Evolutionary conservation across 345 rosid species (phyloP).

Genomic region (Sapria himalayana): DNA sequence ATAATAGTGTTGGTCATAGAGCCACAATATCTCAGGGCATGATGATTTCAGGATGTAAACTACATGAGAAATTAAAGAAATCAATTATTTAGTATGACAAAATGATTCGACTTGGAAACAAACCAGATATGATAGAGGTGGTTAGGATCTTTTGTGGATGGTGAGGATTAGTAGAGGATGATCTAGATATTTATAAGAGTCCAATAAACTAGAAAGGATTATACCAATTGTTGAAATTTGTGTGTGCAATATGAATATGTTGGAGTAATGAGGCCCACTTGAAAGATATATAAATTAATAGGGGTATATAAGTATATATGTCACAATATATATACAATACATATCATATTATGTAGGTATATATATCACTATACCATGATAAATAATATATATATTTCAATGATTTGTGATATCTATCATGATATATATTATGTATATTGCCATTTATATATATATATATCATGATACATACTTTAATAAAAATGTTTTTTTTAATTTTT

Average conservation of each 20-base stretch:
- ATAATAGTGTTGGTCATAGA: conserved; percentile 12
- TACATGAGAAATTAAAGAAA: conserved; percentile 48
- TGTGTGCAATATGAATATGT: conserved; percentile 41
- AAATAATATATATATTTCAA: too few relatives aligned
- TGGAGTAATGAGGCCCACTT: conserved; percentile 38
- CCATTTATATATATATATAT: too few relatives aligned
- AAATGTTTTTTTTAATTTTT: too few relatives aligned
- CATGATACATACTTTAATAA: too few relatives aligned
- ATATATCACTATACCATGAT: too few relatives aligned
- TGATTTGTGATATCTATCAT: too few relatives aligned
- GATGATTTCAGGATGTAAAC: conserved; percentile 45
- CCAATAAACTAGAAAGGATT: conserved; percentile 19
- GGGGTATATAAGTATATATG: too few relatives aligned
- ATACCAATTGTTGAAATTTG: conserved; percentile 38
- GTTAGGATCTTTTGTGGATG: conserved; percentile 39
- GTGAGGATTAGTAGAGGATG: conserved; percentile 32
- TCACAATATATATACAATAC: too few relatives aligned
- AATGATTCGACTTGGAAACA: conserved; percentile 27
- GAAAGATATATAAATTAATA: too few relatives aligned
- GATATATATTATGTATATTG: too few relatives aligned
- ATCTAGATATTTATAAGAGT: conserved; percentile 22
- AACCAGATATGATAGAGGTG: conserved; percentile 31
- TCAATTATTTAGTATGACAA: conserved; percentile 23
- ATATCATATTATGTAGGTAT: too few relatives aligned
- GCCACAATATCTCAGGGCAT: conserved; percentile 52